These are phyloP conservation scores for Talaromyces marneffei DNA, from an alignment of 2,329 filamentous ascomycete genomes.

Conservation along the genomic window DNA sequence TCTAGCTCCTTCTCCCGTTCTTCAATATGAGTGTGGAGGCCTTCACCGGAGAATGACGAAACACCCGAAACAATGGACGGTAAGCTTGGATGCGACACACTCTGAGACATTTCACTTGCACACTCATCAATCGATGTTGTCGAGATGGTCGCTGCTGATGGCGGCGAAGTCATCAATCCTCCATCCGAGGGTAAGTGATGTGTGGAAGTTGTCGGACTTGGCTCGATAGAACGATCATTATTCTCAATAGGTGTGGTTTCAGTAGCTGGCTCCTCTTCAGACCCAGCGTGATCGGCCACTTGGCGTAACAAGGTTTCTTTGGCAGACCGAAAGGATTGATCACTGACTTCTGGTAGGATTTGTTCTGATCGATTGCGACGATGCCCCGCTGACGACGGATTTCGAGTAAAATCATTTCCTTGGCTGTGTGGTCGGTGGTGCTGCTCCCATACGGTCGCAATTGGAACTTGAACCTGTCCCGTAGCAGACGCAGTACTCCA, in stretches of 20 bases:
- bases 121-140: slow-evolving; percentile 41
- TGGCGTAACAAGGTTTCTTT: slow-evolving; percentile 32
- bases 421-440: slow-evolving; percentile 12
- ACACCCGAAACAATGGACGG: slow-evolving; percentile 42
- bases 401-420: not conserved
- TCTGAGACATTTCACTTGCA: slow-evolving; percentile 43
- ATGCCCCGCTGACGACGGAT: slow-evolving; percentile 19
- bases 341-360: slow-evolving; percentile 24
- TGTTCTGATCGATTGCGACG: slow-evolving; percentile 36
- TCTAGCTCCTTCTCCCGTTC: slow-evolving; percentile 27
- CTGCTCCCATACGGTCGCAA: slow-evolving; percentile 27
- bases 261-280: slow-evolving; percentile 22
- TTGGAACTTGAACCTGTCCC: slow-evolving; percentile 38
- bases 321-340: slow-evolving; percentile 32
- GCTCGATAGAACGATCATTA: slow-evolving; percentile 2
- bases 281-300: slow-evolving; percentile 16
- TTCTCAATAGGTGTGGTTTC: slow-evolving; percentile 10
- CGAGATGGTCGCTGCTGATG: slow-evolving; percentile 43
- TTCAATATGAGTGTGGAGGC: slow-evolving; percentile 21
- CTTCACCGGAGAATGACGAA: slow-evolving; percentile 42
- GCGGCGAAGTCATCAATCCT: slow-evolving; percentile 32
- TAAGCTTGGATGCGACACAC: slow-evolving; percentile 44
- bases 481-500: slow-evolving; percentile 41
- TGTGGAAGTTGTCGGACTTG: slow-evolving; percentile 5
- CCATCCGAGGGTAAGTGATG: slow-evolving; percentile 14